Evolutionary conservation across 352 stramenopile species (phyloP).

Genomic region (Globisporangium mamillatum): DNA sequence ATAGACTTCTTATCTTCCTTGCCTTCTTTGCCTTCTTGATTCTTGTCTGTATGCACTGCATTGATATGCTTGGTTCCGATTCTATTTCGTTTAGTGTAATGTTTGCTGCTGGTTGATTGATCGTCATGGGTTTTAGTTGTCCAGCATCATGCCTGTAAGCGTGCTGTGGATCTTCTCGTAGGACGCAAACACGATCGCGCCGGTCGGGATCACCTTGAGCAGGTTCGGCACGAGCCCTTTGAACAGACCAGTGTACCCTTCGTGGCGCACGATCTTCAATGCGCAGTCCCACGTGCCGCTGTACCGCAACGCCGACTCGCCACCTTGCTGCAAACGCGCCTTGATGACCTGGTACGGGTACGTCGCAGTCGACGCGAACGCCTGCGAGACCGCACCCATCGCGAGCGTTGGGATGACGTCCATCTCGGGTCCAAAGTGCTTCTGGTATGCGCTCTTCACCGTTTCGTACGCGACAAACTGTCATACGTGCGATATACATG

Average conservation of each 20-base stretch:
- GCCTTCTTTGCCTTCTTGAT: conserved; percentile 12
- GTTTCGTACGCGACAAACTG: conserved; percentile 82
- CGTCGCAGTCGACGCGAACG: conserved; percentile 82
- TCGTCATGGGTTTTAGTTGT: conserved; percentile 25
- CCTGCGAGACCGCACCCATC: conserved; percentile 80
- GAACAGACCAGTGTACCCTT: conserved; percentile 94
- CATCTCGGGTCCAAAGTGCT: conserved; percentile 62
- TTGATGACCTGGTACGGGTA: conserved; percentile 98
- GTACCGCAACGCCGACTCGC: conserved; percentile 82
- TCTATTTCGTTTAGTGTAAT: not conserved
- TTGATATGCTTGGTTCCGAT: conserved; percentile 17
- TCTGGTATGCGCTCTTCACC: conserved; percentile 65
- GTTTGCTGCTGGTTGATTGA: not conserved
- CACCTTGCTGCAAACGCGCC: conserved; percentile 92
- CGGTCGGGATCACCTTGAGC: conserved; percentile 94
- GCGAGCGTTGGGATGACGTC: conserved; percentile 61
- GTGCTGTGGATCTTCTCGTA: conserved; percentile 81
- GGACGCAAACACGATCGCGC: conserved; percentile 92
- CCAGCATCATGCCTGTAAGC: conserved; percentile 47
- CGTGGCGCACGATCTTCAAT: conserved; percentile 83
- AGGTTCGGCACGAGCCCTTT: conserved; percentile 95
- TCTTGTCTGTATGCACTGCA: not conserved
- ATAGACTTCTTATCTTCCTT: conserved; percentile 45
- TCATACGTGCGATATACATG: not conserved
- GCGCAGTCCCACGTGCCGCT: conserved; percentile 89